Conservation (phyloP, 2,329 filamentous ascomycete species). For the Annulohypoxylon truncatum region DNA sequence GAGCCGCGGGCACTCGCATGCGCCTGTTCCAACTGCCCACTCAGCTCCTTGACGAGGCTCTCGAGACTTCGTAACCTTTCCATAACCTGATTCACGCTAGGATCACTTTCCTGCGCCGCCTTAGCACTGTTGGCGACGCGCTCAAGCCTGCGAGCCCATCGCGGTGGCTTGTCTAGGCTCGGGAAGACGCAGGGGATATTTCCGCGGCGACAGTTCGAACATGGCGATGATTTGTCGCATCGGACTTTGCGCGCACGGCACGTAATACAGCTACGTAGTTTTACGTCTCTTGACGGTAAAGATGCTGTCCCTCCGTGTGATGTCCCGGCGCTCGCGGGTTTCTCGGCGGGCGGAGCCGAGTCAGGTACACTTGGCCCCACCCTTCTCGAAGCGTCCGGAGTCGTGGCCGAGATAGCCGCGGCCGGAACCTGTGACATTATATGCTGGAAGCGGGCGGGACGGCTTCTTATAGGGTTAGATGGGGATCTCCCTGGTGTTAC, state of each 20-base stretch:
- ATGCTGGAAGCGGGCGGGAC: neutral
- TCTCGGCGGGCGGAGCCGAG: slow-evolving; percentile 37
- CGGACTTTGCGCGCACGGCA: slow-evolving; percentile 68
- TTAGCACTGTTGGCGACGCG: slow-evolving; percentile 54
- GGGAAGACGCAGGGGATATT: slow-evolving; percentile 65
- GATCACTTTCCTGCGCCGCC: slow-evolving; percentile 46
- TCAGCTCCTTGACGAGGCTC: slow-evolving; percentile 62
- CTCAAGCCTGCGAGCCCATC: slow-evolving; percentile 65
- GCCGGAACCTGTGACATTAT: slow-evolving; percentile 27
- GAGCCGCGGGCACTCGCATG: slow-evolving; percentile 48
- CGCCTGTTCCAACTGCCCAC: slow-evolving; percentile 58
- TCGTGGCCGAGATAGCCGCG: slow-evolving; percentile 1
- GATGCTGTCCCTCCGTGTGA: neutral
- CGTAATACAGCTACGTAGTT: slow-evolving; percentile 44
- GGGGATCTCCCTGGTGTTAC: neutral
- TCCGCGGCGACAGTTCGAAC: slow-evolving; percentile 66
- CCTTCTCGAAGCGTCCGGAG: neutral
- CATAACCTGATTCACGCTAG: slow-evolving; percentile 56
- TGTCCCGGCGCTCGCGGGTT: slow-evolving; percentile 31
- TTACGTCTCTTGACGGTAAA: slow-evolving; percentile 12
- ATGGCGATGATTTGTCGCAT: slow-evolving; percentile 67
- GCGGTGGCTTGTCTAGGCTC: slow-evolving; percentile 61
- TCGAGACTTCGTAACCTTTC: slow-evolving; percentile 63
- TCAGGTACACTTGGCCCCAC: neutral
- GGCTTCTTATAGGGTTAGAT: neutral